phyloP scores from a whole-genome alignment of 2,329 filamentous ascomycete genomes.

The Colletotrichum sp. region DNA sequence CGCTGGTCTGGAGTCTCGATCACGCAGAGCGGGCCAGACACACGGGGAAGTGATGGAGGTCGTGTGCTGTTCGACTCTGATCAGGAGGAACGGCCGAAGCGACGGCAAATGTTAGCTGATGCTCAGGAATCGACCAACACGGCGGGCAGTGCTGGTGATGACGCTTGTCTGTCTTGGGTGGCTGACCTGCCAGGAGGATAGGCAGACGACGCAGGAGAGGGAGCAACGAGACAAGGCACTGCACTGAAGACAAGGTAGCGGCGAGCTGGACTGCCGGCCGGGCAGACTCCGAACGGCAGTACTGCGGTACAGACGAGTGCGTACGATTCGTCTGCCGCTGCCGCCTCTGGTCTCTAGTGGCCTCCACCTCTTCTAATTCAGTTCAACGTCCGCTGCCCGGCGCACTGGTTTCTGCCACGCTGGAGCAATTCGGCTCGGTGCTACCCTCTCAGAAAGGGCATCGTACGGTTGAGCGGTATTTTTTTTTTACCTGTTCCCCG shows the following conservation, averaged over 20 bases:
- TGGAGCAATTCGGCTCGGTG: background rate
- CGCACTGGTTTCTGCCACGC: background rate
- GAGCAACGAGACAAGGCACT: background rate
- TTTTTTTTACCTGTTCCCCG: background rate
- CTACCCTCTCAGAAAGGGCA: slow-evolving; percentile 8
- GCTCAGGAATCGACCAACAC: background rate
- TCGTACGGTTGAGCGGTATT: slow-evolving; percentile 4
- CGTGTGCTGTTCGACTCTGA: background rate
- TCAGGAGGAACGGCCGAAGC: background rate
- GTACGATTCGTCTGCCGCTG: background rate
- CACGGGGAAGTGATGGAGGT: background rate
- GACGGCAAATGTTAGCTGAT: background rate
- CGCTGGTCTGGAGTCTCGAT: background rate
- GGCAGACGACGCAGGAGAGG: background rate
- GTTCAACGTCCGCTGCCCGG: slow-evolving; percentile 17
- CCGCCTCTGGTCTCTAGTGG: slow-evolving; percentile 5
- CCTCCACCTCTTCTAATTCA: slow-evolving; percentile 15
- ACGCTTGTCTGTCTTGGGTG: background rate
- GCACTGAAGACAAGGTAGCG: background rate
- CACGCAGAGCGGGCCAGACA: background rate
- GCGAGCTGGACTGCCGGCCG: slow-evolving; percentile 11
- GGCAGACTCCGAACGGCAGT: slow-evolving; percentile 15
- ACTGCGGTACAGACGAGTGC: background rate
- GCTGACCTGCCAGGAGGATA: background rate
- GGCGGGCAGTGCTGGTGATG: background rate